Percentiles rank a stretch among this genome's conserved stretches.
phyloP scores from a whole-genome alignment of 164 flowering plant genomes.

The Nelumbo lutea region DNA sequence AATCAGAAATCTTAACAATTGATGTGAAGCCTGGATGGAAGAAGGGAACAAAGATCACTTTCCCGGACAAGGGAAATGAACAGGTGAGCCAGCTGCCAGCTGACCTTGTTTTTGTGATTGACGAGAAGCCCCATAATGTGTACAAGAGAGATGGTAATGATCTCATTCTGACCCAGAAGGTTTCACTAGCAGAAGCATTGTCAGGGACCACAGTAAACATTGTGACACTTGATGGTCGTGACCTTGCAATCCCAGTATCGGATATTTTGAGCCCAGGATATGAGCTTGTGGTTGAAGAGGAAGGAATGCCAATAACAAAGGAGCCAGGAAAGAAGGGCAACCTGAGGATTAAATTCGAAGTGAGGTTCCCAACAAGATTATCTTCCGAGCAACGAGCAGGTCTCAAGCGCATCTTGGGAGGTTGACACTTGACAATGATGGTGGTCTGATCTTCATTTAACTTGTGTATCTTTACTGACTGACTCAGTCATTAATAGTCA shows the following conservation, averaged over 20 bases:
- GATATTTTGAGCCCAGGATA: conserved; percentile 50
- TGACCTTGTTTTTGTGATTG: conserved; percentile 66
- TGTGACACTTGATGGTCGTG: conserved; percentile 55
- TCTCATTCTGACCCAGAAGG: conserved; percentile 34
- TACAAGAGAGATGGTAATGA: conserved; percentile 72
- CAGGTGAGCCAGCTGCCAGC: conserved; percentile 49
- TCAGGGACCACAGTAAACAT: conserved; percentile 49
- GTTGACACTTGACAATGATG: background rate
- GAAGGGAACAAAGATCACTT: conserved; percentile 15
- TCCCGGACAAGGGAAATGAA: conserved; percentile 76
- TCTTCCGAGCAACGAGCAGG: conserved; percentile 30
- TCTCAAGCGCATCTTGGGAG: conserved; percentile 26
- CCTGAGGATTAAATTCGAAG: conserved; percentile 34
- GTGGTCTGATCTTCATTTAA: too few relatives aligned
- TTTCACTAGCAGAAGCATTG: conserved; percentile 53
- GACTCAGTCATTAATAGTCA: too few relatives aligned
- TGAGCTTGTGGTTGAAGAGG: conserved; percentile 45
- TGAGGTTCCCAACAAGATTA: conserved; percentile 33
- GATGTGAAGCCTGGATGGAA: conserved; percentile 68
- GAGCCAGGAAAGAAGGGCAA: conserved; percentile 47
- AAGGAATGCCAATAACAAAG: conserved; percentile 56
- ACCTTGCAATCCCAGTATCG: conserved; percentile 37
- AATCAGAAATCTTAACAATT: conserved; percentile 33
- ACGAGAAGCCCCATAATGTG: conserved; percentile 58
- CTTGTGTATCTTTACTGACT: too few relatives aligned